Evolutionary conservation across 768 basidiomycete genomes (phyloP).

Genomic region (Crepidotus variabilis): DNA sequence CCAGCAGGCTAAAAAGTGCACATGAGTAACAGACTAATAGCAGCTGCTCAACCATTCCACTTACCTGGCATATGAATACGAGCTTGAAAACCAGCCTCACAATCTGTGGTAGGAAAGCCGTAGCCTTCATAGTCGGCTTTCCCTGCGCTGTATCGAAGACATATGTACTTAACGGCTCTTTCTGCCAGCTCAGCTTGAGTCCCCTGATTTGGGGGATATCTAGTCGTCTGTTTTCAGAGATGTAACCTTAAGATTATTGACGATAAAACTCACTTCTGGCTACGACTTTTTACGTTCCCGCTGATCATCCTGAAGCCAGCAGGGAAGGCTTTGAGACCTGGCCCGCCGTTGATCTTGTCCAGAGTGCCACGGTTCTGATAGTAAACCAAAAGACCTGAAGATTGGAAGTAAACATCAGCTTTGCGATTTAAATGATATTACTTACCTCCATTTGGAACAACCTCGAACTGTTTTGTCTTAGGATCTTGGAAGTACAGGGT

Average conservation of each 20-base stretch:
- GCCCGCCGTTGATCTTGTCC: constrained; percentile 33
- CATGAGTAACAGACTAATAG: neutral
- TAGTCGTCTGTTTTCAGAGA: constrained; percentile 4
- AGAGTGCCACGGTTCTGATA: constrained; percentile 38
- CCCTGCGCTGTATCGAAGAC: constrained; percentile 27
- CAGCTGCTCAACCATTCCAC: neutral
- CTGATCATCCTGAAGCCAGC: constrained; percentile 39
- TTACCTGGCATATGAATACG: constrained; percentile 1
- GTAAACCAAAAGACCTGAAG: constrained; percentile 33
- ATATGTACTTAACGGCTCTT: constrained; percentile 35
- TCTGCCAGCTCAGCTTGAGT: constrained; percentile 37
- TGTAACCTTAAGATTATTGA: neutral
- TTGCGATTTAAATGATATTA: neutral
- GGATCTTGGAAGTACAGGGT: constrained; percentile 40
- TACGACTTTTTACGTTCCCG: constrained; percentile 33
- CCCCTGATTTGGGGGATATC: constrained; percentile 17
- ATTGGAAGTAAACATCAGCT: neutral
- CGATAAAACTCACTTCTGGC: constrained; percentile 25
- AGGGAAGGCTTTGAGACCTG: constrained; percentile 39
- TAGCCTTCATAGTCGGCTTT: neutral
- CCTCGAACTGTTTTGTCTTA: constrained; percentile 29
- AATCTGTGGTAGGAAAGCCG: neutral
- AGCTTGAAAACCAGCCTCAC: constrained; percentile 1
- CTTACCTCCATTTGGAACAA: constrained; percentile 34
- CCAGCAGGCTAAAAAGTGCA: neutral